These are phyloP conservation scores for Candida silvicultrix DNA, from an alignment of 805 yeast genomes.

Conservation along the genomic window DNA sequence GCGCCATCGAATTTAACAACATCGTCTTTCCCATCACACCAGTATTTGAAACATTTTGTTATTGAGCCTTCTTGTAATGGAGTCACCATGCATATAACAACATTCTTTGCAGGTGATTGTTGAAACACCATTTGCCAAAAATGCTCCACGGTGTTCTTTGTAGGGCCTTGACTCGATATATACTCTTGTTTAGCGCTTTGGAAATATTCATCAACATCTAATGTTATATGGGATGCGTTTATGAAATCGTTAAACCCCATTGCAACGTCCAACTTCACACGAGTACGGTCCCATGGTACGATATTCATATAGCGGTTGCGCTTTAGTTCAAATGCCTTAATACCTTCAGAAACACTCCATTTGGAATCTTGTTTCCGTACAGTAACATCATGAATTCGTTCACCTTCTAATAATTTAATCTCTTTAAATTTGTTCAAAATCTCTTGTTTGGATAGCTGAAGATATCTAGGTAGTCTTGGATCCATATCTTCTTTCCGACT, in stretches of 20 bases:
- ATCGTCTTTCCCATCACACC: conserved; percentile 46
- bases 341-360: conserved; percentile 15
- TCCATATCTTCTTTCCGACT: background rate
- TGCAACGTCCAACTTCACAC: conserved; percentile 36
- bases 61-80: conserved; percentile 64
- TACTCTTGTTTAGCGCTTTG: conserved; percentile 28
- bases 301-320: conserved; percentile 60
- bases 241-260: conserved; percentile 51
- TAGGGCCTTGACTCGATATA: conserved; percentile 79
- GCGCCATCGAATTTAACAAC: conserved; percentile 16
- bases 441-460: background rate
- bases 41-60: conserved; percentile 75
- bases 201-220: conserved; percentile 16
- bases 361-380: conserved; percentile 19
- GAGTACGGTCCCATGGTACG: conserved; percentile 56
- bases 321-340: conserved; percentile 9
- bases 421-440: conserved; percentile 20
- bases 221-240: conserved; percentile 68
- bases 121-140: conserved; percentile 85
- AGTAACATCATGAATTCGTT: conserved; percentile 30
- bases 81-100: conserved; percentile 67
- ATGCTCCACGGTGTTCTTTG: conserved; percentile 64
- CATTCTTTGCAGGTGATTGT: conserved; percentile 47
- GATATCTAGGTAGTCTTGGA: background rate
- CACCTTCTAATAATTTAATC: conserved; percentile 31